Conservation (phyloP, 2,329 filamentous ascomycete species). For the Chaetothyriales sp. region DNA sequence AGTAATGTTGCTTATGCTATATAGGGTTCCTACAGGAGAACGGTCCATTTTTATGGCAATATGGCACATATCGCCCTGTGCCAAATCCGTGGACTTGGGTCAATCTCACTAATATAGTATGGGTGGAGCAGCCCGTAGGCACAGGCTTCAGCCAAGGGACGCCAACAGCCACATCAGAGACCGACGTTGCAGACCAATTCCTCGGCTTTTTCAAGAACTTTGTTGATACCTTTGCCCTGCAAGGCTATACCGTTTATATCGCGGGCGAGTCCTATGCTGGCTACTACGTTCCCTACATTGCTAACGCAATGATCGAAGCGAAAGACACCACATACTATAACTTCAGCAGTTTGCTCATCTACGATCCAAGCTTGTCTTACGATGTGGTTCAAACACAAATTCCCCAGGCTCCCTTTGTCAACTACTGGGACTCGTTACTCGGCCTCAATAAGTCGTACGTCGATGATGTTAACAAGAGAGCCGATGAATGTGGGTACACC, state of each 20-base stretch:
- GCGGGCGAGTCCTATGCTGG: conserved; percentile 51
- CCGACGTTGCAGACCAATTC: conserved; percentile 58
- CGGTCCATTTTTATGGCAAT: conserved; percentile 23
- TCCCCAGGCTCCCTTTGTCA: conserved; percentile 29
- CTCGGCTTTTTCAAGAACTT: conserved; percentile 70
- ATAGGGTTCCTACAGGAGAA: conserved; percentile 51
- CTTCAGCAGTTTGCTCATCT: conserved; percentile 55
- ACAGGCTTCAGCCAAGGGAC: conserved; percentile 58
- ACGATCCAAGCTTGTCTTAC: conserved; percentile 53
- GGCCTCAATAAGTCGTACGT: conserved; percentile 33
- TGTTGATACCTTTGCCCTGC: conserved; percentile 53
- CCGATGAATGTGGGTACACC: conserved; percentile 35
- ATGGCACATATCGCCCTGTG: conserved; percentile 20
- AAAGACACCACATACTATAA: conserved; percentile 56
- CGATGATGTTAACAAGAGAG: conserved; percentile 26
- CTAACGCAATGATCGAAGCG: conserved; percentile 56
- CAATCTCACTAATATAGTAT: conserved; percentile 63
- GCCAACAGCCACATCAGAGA: conserved; percentile 50
- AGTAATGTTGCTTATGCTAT: conserved; percentile 35
- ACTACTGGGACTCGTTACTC: conserved; percentile 30
- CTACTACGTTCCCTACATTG: conserved; percentile 58
- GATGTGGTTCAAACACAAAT: conserved; percentile 38
- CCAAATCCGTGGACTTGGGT: conserved; percentile 50
- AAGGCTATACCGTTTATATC: conserved; percentile 57
- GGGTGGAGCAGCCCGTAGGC: conserved; percentile 36